Evolutionary conservation across 768 basidiomycete species (phyloP), one percentile per base, ranked within the genome.

Genomic region (Termitomyces sp.): DNA sequence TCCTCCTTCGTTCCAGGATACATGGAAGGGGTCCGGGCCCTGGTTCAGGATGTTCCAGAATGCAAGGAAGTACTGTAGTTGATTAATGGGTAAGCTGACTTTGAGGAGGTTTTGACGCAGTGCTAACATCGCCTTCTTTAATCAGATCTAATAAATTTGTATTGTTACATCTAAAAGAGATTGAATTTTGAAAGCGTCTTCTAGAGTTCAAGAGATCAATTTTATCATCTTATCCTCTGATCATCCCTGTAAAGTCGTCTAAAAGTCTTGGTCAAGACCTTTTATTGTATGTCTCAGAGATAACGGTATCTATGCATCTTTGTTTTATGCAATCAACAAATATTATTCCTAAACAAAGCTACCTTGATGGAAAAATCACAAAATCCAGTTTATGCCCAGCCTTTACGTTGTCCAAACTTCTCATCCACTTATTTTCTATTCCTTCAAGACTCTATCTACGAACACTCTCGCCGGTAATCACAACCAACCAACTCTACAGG

Each of bases 31-130:
- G 12, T 75, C 78, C 29, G 94, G 95, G 4, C 97, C 97, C 2
- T 99, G 97, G 97, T 94, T 97, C 74, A 85, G 80, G 68, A 69
- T 98, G 64, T 98, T 98, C 84, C 91, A 93, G 72, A 97, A 86
- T 68, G 95, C 92, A 10, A 79, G 93, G 61, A 74, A 72, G 64
- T 92, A 91, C 90, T 80, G 78, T 64, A 61, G 59, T 57, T 69
- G 60, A 58, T 46, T 29, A 32, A 20, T 32, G 26, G 54, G 41
- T 8, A 20, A 50, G 48, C 27, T 41, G 20, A 7, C 7, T 34
- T 46, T 32, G 9, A 43, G 29, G 24, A 52, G 2, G 26, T 34
- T 20, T 46, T 36, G 32, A 26, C 9, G 16, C 22, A 18, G 10
- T 46, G 29, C 20, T 52, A 18, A 52, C 26, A 29, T 41, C 10